Evolutionary conservation across 2,329 filamentous ascomycete genomes (phyloP), one percentile per base, ranked within the genome.

Genomic region (Botrytis paeoniae): DNA sequence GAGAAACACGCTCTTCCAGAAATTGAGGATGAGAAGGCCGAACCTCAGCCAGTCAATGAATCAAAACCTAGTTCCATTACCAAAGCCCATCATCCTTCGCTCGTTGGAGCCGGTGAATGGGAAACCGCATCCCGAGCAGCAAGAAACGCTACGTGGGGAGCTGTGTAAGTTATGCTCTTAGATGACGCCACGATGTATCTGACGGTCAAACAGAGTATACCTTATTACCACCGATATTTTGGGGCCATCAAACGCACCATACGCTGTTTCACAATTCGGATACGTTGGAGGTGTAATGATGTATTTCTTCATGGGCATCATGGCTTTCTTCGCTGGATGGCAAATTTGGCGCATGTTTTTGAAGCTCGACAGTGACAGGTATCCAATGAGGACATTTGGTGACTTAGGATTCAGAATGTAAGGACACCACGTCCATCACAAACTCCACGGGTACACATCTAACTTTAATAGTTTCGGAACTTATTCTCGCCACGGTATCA

Each of bases 71-170:
- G 37, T 22, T 66, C 60, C 41, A 57, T 71, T 12, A 41, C 45
- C 25, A 57, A 64, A 43, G 18, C 8, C 20, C 6, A 39, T 4
- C 14, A 41, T 43, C 7, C 20, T 39, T 35, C 60, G 8, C 20
- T 54, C 35, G 45, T 71, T 4, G 45, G 59, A 41, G 60, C 57
- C 37, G 69, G 60, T 8, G 85, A 87, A 73, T 86, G 85, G 85
- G 79, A 79, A 22, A 83, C 83, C 68, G 85, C 85, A 3, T 82
- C 82, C 43, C 82, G 85, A 29, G 83, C 83, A 2, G 76, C 84
- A 68, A 81, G 85, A 25, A 86, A 84, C 0, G 85, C 85, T 1
- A 82, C 82, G 0, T 82, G 82, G 79, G 84, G 84, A 16, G 83
- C 85, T 29, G 81, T 75, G 70, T 86, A 37, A 73, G 75, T 69